Evolutionary conservation across 345 rosid species (phyloP), one percentile per base, ranked within the genome.

Genomic region (Rhodamnia argentea): DNA sequence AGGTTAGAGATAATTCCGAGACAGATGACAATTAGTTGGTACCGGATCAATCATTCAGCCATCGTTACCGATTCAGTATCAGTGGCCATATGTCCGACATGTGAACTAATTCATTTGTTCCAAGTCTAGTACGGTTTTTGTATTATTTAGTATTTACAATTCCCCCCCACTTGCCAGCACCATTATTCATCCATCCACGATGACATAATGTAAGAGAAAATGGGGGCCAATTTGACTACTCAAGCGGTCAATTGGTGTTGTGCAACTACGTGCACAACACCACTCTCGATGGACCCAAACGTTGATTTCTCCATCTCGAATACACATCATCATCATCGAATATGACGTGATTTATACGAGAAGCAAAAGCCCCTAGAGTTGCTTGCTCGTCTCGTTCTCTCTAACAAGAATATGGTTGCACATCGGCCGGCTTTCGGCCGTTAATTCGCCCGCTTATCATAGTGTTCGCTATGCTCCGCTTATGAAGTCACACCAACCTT

Each of bases 81-180:
- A 0, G 13, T 18, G 47, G 24, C 3, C 13, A 3, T 18, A 4
- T 37, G 26, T 37, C 0, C 1, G 2, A 18, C 24, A 37, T 3
- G 0, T 10, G 22, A 37, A 37, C 47, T 20, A 10, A 70, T 10
- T 37, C 13, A 32, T 37, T 70, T 37, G 5, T 70, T 32, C 0
- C 0, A 70, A 70, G 24, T 70, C 6, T 0, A 18, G 47, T 37
- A 37, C 26, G 23, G 10, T 37, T 37, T 8, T 8, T 9, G 47
- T 70, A 9, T 11, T 9, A 18, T 70, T 32, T 70, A 70, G 78
- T 70, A 32, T 18, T 32, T 40, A 2, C 78, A 18, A 70, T 53
- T 16, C 7, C 47, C 7, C 47, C 26, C 47, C 13, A 70, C 47
- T 37, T 18, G 47, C 47, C 23, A 18, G 24, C 20, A 37, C 47